Evolutionary conservation across 352 stramenopile species (phyloP).

Genomic region (Phytophthora palmivora): DNA sequence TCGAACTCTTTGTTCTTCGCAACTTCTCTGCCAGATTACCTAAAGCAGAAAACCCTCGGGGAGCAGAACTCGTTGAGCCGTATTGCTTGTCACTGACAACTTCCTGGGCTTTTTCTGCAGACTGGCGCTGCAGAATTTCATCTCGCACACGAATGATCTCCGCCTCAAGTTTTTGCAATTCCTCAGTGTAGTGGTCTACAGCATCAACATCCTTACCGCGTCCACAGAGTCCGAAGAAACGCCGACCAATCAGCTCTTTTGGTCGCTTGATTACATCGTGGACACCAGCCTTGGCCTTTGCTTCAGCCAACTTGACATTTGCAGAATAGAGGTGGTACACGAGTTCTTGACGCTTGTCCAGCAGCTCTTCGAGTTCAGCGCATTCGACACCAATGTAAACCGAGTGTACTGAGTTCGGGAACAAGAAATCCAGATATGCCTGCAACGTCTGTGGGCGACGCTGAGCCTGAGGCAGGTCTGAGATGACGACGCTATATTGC

Average conservation of each 20-base stretch:
- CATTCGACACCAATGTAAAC: slow-evolving; percentile 83
- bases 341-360: slow-evolving; percentile 59
- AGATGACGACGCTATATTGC: slow-evolving; percentile 81
- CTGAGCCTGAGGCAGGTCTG: slow-evolving; percentile 62
- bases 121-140: slow-evolving; percentile 59
- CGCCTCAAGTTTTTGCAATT: slow-evolving; percentile 57
- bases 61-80: slow-evolving; percentile 11
- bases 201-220: slow-evolving; percentile 61
- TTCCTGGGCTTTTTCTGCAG: slow-evolving; percentile 43
- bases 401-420: slow-evolving; percentile 63
- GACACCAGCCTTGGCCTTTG: slow-evolving; percentile 28
- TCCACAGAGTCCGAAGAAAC: slow-evolving; percentile 58
- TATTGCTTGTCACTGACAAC: slow-evolving; percentile 33
- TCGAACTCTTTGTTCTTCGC: slow-evolving; percentile 40
- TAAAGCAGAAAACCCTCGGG: slow-evolving; percentile 32
- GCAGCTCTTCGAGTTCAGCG: slow-evolving; percentile 55
- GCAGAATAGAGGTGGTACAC: slow-evolving; percentile 61
- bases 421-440: slow-evolving; percentile 75
- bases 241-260: slow-evolving; percentile 43
- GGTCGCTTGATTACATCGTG: slow-evolving; percentile 43
- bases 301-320: slow-evolving; percentile 50
- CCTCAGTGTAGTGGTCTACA: slow-evolving; percentile 60
- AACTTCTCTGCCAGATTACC: slow-evolving; percentile 37
- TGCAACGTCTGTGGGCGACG: slow-evolving; percentile 63
- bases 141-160: slow-evolving; percentile 57